Base-by-base conservation (phyloP, 352 stramenopile genomes). In the Phytopythium boreale region DNA sequence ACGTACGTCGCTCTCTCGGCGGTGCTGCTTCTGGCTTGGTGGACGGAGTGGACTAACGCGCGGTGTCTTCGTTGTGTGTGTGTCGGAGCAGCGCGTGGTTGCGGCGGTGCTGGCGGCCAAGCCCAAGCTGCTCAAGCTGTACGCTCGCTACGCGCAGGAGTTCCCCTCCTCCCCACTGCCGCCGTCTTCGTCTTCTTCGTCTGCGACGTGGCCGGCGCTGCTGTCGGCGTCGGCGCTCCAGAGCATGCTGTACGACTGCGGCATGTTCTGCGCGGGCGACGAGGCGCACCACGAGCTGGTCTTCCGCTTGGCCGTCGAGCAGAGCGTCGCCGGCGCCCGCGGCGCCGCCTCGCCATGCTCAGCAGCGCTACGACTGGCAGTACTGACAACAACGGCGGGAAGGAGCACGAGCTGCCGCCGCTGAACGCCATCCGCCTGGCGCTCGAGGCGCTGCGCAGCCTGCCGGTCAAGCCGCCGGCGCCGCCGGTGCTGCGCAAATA, bases 341-440 rank as follows among this genome's bases (percentile, higher is more conserved):
- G 83, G 83, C 2, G 15, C 67, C 2, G 67, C 68, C 66, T 92
- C 43, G 67, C 67, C 14, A 76, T 91, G 22, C 76, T 93, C 34
- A 43, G 56, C 43, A 41, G 9, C 53, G 29, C 26, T 8, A 15
- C 9, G n/a, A n/a, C n/a, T n/a, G n/a, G n/a, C 10, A 15, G 14
- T 22, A 60, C 17, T 2, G 20, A 39, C 34, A 47, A 36, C 19
- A 49, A 31, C 7, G 59, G 44, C 37, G 62, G 65, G 52, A 72
- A 76, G 4, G 76, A 88, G 61, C 82, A 84, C 49, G 77, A 80
- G 34, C 62, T 95, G 27, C 76, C 82, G 17, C 72, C 77, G 5
- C 74, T 72, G 52, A 82, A 93, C 46, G 80, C 82, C 27, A 91
- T 93, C 67, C 89, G 85, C 68, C 80, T 94, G 53, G 84, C 82